Evolutionary conservation across 2,329 filamentous ascomycete genomes (phyloP).

Genomic region (Fusarium torulosum): DNA sequence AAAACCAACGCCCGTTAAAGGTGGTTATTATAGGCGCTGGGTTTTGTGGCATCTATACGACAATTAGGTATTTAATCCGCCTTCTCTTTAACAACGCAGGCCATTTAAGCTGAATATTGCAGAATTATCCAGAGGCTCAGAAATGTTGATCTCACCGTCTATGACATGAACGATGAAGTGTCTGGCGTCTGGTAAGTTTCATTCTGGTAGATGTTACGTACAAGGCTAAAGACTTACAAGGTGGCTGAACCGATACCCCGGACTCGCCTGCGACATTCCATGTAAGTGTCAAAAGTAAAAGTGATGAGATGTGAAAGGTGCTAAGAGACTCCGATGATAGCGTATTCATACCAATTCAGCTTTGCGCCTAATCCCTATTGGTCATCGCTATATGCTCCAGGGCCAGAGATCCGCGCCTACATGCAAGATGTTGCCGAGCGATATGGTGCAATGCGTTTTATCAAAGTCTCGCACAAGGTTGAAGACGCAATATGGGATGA

Average conservation of each 20-base stretch:
- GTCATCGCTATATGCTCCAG: conserved; percentile 24
- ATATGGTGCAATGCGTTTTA: conserved; percentile 18
- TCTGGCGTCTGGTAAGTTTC: conserved; percentile 21
- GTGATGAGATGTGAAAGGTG: background rate
- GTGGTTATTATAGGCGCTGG: conserved; percentile 26
- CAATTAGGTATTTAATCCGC: conserved; percentile 14
- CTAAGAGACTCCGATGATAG: background rate
- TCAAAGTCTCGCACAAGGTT: conserved; percentile 17
- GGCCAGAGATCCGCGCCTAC: conserved; percentile 21
- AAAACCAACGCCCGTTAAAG: conserved; percentile 24
- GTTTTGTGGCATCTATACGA: conserved; percentile 23
- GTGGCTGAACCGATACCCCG: conserved; percentile 30
- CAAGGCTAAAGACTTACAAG: background rate
- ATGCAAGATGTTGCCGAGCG: conserved; percentile 23
- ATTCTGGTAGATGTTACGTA: background rate
- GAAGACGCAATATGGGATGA: conserved; percentile 6
- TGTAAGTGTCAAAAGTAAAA: conserved; percentile 9
- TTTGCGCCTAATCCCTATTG: conserved; percentile 25
- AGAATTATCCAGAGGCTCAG: conserved; percentile 19
- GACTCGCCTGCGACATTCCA: conserved; percentile 28
- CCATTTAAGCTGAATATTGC: background rate
- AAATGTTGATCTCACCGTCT: conserved; percentile 20
- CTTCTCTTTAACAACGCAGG: background rate
- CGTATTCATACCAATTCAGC: conserved; percentile 22
- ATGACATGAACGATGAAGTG: conserved; percentile 17